A percentile compares a stretch with the other conserved stretches of the same genome.
Evolutionary conservation across 75 land plant species (phyloP).

Genomic region (Selaginella tamariscina): DNA sequence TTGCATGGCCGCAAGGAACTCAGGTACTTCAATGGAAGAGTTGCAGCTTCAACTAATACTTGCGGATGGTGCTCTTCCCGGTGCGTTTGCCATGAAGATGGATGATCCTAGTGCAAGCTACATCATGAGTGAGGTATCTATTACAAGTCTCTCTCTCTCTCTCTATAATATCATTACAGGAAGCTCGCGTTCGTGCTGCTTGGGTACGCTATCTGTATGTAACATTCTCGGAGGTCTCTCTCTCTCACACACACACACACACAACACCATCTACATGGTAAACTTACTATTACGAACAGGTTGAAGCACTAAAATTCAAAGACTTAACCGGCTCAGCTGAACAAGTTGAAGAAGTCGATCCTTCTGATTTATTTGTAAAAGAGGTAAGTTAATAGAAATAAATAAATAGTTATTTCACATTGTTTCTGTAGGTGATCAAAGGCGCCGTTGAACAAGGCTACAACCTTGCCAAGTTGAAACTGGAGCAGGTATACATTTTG

Average conservation of each 20-base stretch:
- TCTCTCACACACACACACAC: neutral
- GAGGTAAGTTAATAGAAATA: slow-evolving; percentile 6
- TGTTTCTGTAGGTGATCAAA: slow-evolving; percentile 19
- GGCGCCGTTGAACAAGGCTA: slow-evolving; percentile 18
- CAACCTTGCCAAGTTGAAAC: slow-evolving; percentile 19
- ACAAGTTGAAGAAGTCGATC: slow-evolving; percentile 13
- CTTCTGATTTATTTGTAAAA: slow-evolving; percentile 20
- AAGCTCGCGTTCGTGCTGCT: slow-evolving; percentile 21
- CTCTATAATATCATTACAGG: slow-evolving; percentile 14
- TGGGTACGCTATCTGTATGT: slow-evolving; percentile 25
- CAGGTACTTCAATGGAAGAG: slow-evolving; percentile 17
- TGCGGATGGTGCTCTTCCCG: slow-evolving; percentile 23
- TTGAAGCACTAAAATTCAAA: slow-evolving; percentile 3
- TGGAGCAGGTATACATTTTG: slow-evolving; percentile 20
- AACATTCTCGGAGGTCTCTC: slow-evolving; percentile 17
- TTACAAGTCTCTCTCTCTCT: neutral
- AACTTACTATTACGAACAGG: neutral
- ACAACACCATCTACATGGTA: neutral
- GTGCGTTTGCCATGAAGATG: slow-evolving; percentile 20
- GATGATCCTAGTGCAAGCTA: slow-evolving; percentile 8
- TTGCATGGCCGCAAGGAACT: slow-evolving; percentile 18
- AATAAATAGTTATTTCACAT: neutral
- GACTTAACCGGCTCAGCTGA: neutral
- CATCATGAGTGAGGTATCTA: slow-evolving; percentile 18
- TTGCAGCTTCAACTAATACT: slow-evolving; percentile 26